These are phyloP conservation scores for Colletotrichum abscissum DNA, from an alignment of 2,329 filamentous ascomycete genomes.

Conservation along the genomic window DNA sequence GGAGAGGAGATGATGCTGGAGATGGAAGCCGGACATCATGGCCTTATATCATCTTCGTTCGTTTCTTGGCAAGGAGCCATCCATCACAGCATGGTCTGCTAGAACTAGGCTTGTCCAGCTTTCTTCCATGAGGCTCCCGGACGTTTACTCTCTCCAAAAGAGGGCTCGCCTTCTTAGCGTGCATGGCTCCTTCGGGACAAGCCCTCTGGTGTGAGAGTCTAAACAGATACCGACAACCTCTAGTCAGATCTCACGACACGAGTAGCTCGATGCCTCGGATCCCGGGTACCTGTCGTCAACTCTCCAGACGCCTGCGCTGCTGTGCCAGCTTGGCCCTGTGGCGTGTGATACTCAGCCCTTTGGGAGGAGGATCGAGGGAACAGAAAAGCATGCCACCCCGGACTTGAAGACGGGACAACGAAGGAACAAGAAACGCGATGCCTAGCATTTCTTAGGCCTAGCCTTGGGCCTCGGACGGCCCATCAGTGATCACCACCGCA, in stretches of 20 bases:
- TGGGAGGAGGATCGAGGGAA: not conserved
- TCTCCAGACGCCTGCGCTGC: not conserved
- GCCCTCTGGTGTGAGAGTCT: constrained; percentile 8
- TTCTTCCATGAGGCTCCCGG: not conserved
- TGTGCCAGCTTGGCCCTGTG: not conserved
- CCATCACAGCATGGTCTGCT: not conserved
- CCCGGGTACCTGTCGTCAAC: not conserved
- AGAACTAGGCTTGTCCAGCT: not conserved
- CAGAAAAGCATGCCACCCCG: not conserved
- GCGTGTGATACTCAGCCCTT: not conserved
- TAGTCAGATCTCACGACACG: constrained; percentile 12
- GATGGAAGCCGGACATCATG: not conserved
- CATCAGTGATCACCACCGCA: not conserved
- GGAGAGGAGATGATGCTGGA: not conserved
- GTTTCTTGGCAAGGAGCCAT: not conserved
- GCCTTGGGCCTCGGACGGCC: not conserved
- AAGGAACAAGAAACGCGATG: constrained; percentile 8
- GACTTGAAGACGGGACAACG: not conserved
- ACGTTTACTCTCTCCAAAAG: not conserved
- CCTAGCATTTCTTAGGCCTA: not conserved
- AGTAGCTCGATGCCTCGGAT: not conserved
- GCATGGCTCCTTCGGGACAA: constrained; percentile 26
- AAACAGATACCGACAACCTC: not conserved
- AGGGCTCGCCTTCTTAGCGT: constrained; percentile 4
- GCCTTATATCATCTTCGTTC: constrained; percentile 19